A percentile compares a stretch with the other conserved stretches of the same genome.
Evolutionary conservation across 1,139 yeast species (phyloP).

Genomic region (Taphrina betulina): DNA sequence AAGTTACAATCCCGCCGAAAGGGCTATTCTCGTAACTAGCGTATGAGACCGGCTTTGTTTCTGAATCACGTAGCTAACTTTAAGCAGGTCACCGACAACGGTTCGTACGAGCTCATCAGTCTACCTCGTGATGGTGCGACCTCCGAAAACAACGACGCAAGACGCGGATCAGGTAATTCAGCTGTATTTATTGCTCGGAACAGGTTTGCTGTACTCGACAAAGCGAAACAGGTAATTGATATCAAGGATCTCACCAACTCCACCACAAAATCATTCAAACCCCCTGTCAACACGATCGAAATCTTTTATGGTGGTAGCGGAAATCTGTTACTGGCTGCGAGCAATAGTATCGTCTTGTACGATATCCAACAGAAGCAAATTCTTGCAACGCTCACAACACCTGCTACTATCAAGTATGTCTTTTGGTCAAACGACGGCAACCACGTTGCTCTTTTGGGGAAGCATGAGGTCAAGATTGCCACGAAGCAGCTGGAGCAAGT

Average conservation of each 20-base stretch:
- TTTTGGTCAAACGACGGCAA: constrained; percentile 88
- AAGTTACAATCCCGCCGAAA: constrained; percentile 90
- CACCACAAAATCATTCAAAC: constrained; percentile 73
- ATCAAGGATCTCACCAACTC: constrained; percentile 81
- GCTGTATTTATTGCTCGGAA: constrained; percentile 93
- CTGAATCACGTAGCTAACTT: too few relatives aligned
- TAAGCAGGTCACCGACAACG: constrained; percentile 65
- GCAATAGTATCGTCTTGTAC: constrained; percentile 69
- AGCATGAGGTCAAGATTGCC: constrained; percentile 89
- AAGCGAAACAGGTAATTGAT: constrained; percentile 63
- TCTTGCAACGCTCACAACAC: constrained; percentile 66
- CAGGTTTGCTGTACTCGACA: constrained; percentile 80
- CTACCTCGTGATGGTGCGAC: constrained; percentile 88
- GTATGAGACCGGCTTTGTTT: background rate
- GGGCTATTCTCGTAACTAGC: constrained; percentile 71
- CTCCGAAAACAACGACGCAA: constrained; percentile 69
- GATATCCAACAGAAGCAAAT: constrained; percentile 92
- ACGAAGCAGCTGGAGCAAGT: constrained; percentile 73
- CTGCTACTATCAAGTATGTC: constrained; percentile 74
- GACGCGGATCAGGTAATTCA: constrained; percentile 77
- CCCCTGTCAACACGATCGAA: constrained; percentile 71
- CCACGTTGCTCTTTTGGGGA: constrained; percentile 81
- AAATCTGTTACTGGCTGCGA: constrained; percentile 70
- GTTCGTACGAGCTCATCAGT: constrained; percentile 68
- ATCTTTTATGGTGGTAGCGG: constrained; percentile 78